Conservation (phyloP, 345 rosid genomes). For the Lenwebbia sp. region DNA sequence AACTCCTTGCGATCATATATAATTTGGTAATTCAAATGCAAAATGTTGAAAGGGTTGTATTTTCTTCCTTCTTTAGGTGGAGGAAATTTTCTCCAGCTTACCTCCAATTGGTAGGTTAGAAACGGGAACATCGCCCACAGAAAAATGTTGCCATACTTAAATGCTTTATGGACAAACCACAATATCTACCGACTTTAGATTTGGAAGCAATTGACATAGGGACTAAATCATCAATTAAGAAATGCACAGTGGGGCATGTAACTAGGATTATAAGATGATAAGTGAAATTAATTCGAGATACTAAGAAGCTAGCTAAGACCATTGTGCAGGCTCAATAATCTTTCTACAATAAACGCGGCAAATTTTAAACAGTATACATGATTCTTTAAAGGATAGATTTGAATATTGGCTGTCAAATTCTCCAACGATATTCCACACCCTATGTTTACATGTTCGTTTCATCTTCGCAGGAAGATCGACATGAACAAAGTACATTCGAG, state of each 20-base stretch:
- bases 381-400: background rate
- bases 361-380: too few species aligned
- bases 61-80: background rate
- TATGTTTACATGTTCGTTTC: background rate
- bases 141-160: background rate
- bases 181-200: background rate
- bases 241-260: background rate
- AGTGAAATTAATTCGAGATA: background rate
- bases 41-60: background rate
- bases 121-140: background rate
- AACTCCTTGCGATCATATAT: background rate
- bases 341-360: background rate
- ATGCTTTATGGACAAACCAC: background rate
- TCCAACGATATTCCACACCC: background rate
- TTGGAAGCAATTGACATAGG: background rate
- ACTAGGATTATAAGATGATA: background rate
- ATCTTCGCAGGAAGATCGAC: background rate
- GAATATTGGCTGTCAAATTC: background rate
- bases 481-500: background rate
- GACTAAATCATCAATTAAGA: background rate
- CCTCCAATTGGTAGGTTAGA: background rate
- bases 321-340: background rate
- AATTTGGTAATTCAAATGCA: background rate
- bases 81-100: background rate
- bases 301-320: background rate